Evolutionary conservation across 2,329 filamentous ascomycete species (phyloP).

Genomic region (Aspergillus oerlinghausenensis): DNA sequence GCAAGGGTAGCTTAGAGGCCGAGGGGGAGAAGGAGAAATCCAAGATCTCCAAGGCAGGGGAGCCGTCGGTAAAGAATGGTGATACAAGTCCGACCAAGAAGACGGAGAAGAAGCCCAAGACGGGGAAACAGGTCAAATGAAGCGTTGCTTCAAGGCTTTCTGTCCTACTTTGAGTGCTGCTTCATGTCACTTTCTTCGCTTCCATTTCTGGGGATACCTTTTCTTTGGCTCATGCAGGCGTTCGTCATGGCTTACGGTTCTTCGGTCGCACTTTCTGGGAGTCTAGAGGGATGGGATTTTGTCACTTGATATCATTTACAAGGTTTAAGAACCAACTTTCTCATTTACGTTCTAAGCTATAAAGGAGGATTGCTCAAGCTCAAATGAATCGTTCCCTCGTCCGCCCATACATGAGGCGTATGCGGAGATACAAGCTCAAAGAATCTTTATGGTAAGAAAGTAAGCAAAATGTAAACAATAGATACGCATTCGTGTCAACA

Average conservation of each 20-base stretch:
- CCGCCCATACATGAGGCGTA: background rate
- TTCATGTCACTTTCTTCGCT: background rate
- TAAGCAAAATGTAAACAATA: background rate
- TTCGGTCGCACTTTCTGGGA: background rate
- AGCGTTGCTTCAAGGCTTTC: background rate
- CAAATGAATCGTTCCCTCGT: no score
- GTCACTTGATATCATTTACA: background rate
- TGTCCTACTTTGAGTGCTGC: background rate
- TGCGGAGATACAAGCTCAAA: background rate
- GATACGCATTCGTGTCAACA: background rate
- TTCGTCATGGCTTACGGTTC: background rate
- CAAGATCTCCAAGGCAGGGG: conserved; percentile 3
- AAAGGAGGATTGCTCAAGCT: no score
- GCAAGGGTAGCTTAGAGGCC: conserved; percentile 1
- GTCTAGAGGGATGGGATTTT: background rate
- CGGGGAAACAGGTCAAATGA: conserved; percentile 19
- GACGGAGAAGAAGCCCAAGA: conserved; percentile 21
- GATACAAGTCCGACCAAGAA: conserved; percentile 23
- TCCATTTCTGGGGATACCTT: no score
- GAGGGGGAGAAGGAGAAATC: conserved; percentile 10
- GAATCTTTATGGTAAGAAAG: background rate
- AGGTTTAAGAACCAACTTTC: background rate
- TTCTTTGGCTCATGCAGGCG: background rate
- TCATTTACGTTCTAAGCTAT: no score
- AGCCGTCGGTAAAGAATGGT: conserved; percentile 14